Evolutionary conservation across 768 basidiomycete genomes (phyloP).

Genomic region (Strobilomyces echinocephalus): DNA sequence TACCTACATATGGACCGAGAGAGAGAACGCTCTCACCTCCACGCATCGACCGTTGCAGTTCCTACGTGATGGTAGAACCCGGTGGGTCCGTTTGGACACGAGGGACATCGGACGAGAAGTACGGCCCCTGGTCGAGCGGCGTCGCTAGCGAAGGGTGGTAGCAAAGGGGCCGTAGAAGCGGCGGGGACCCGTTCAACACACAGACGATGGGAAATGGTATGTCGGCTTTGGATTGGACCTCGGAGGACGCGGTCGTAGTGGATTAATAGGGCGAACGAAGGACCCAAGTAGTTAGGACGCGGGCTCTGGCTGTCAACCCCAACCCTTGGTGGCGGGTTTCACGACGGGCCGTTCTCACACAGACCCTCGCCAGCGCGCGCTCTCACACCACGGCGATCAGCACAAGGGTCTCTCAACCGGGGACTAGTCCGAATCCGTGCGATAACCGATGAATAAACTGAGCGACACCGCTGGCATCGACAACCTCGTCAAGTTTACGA

Average conservation of each 20-base stretch:
- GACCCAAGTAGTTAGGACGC: not conserved
- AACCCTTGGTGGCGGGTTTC: conserved; percentile 6
- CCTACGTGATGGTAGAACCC: too few relatives aligned
- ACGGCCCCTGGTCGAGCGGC: too few relatives aligned
- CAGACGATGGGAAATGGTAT: conserved; percentile 1
- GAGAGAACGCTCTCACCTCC: conserved; percentile 1
- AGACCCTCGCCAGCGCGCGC: not conserved
- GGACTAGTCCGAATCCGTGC: too few relatives aligned
- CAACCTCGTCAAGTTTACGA: conserved; percentile 2
- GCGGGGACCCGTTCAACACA: not conserved
- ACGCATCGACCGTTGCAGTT: not conserved
- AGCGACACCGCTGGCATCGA: not conserved
- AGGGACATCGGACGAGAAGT: too few relatives aligned
- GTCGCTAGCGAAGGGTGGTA: not conserved
- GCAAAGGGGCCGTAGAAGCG: not conserved
- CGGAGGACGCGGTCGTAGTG: not conserved
- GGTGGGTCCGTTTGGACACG: too few relatives aligned
- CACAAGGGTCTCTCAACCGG: not conserved
- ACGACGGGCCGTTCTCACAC: conserved; percentile 12
- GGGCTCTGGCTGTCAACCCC: conserved; percentile 9
- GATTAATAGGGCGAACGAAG: conserved; percentile 5
- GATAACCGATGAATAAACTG: too few relatives aligned
- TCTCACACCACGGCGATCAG: conserved; percentile 30
- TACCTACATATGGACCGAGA: not conserved
- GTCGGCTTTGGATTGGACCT: not conserved